Percentiles rank a stretch among this genome's conserved stretches.
Conservation (phyloP, 2,329 filamentous ascomycete genomes). For the Fusarium armeniacum region DNA sequence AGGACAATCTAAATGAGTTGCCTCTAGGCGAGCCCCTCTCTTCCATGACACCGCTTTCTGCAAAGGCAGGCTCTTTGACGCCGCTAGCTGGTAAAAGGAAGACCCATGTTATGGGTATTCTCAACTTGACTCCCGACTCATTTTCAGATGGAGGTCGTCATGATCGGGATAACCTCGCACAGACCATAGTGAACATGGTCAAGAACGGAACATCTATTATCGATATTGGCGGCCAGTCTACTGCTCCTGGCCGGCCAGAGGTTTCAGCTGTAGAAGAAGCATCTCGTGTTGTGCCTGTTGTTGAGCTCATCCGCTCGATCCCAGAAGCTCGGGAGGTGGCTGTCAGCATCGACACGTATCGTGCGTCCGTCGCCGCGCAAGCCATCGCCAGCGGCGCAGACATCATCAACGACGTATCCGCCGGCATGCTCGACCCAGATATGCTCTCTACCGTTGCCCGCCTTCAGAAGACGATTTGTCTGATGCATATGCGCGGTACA, state of each 20-base stretch:
- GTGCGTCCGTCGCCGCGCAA: conserved; percentile 82
- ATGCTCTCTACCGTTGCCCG: conserved; percentile 87
- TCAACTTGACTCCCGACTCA: conserved; percentile 95
- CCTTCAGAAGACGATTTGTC: conserved; percentile 81
- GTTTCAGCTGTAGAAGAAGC: conserved; percentile 81
- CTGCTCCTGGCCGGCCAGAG: conserved; percentile 79
- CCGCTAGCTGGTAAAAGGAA: conserved; percentile 69
- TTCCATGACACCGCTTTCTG: conserved; percentile 69
- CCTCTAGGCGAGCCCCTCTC: conserved; percentile 66
- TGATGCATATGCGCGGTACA: conserved; percentile 96
- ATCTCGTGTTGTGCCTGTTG: conserved; percentile 81
- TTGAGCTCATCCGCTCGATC: conserved; percentile 77
- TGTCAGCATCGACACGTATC: conserved; percentile 94
- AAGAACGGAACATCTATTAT: conserved; percentile 82
- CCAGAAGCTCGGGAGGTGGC: conserved; percentile 74
- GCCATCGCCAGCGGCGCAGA: conserved; percentile 85
- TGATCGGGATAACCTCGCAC: conserved; percentile 65
- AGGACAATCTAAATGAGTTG: conserved; percentile 73
- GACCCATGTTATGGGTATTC: conserved; percentile 91
- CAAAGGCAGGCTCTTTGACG: conserved; percentile 65
- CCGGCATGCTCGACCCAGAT: conserved; percentile 79
- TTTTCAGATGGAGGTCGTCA: conserved; percentile 91
- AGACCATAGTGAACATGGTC: conserved; percentile 74
- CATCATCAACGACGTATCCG: conserved; percentile 95
- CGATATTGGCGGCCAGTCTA: conserved; percentile 94